Percentiles rank a stretch among this genome's conserved stretches.
Conservation (phyloP, 2,329 filamentous ascomycete genomes). For the Pyrenophora teres region DNA sequence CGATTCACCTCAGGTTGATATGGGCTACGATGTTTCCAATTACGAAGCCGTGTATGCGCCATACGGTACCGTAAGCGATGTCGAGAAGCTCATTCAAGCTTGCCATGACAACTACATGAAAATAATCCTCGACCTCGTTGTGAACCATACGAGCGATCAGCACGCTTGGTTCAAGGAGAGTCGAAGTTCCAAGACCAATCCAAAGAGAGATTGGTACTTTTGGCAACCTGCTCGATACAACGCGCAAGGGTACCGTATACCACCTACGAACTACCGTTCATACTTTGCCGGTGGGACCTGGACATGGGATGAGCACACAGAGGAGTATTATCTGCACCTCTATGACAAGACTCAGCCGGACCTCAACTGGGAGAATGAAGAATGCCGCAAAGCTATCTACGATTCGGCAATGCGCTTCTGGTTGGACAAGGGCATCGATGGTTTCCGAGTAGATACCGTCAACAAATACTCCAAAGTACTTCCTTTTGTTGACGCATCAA, state of each 20-base stretch:
- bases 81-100: conserved; percentile 46
- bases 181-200: conserved; percentile 53
- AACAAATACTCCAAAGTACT: conserved; percentile 55
- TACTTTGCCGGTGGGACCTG: conserved; percentile 58
- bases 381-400: conserved; percentile 52
- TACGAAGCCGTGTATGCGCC: conserved; percentile 48
- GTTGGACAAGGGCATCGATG: conserved; percentile 54
- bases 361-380: conserved; percentile 71
- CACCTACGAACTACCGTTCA: conserved; percentile 75
- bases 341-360: conserved; percentile 79
- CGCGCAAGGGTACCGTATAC: conserved; percentile 63
- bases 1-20: conserved; percentile 54
- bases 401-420: conserved; percentile 54
- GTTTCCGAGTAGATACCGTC: conserved; percentile 56
- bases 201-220: conserved; percentile 62
- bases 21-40: conserved; percentile 48
- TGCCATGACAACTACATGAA: conserved; percentile 46
- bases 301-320: conserved; percentile 73
- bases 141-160: conserved; percentile 49
- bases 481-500: conserved; percentile 49
- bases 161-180: conserved; percentile 65
- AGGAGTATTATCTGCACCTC: conserved; percentile 75
- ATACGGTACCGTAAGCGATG: conserved; percentile 48
- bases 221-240: conserved; percentile 55
- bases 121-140: conserved; percentile 48